A percentile compares a stretch with the other conserved stretches of the same genome.
Conservation (phyloP, 805 yeast genomes). For the Candida multigemmis region DNA sequence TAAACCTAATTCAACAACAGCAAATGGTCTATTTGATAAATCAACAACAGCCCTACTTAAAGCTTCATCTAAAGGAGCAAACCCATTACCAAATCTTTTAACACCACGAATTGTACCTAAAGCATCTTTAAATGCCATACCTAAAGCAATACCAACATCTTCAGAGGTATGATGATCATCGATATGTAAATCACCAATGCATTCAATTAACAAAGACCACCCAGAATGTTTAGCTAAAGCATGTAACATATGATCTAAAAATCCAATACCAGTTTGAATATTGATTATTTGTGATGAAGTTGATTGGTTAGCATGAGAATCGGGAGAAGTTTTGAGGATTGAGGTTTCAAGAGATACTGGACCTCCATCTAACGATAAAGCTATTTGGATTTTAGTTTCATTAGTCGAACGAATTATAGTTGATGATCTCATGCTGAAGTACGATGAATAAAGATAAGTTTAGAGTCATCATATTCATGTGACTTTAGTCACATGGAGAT, state of each 20-base stretch:
- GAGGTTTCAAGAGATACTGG: slow-evolving; percentile 53
- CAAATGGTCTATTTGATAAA: slow-evolving; percentile 85
- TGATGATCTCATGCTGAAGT: no score
- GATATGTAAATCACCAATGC: slow-evolving; percentile 89
- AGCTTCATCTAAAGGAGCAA: slow-evolving; percentile 96
- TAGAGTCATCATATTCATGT: no score
- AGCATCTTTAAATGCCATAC: slow-evolving; percentile 82
- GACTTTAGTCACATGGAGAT: no score
- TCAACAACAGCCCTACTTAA: slow-evolving; percentile 94
- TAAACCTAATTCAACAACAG: slow-evolving; percentile 82
- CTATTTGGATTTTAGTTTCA: slow-evolving; percentile 88
- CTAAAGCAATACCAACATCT: slow-evolving; percentile 90
- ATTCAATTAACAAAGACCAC: slow-evolving; percentile 85
- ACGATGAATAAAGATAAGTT: no score
- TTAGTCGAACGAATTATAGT: slow-evolving; percentile 67
- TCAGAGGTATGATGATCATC: slow-evolving; percentile 98
- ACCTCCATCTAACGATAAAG: slow-evolving; percentile 82
- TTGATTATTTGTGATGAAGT: slow-evolving; percentile 66
- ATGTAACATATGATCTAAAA: slow-evolving; percentile 94
- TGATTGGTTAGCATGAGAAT: slow-evolving; percentile 57
- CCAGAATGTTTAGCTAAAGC: slow-evolving; percentile 96
- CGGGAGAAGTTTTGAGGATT: slow-evolving; percentile 31
- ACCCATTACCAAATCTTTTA: slow-evolving; percentile 85
- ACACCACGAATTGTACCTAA: slow-evolving; percentile 86
- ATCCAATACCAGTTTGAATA: slow-evolving; percentile 89